Evolutionary conservation across 2,329 filamentous ascomycete species (phyloP), one percentile per base, ranked within the genome.

Genomic region (Amauroascus niger): DNA sequence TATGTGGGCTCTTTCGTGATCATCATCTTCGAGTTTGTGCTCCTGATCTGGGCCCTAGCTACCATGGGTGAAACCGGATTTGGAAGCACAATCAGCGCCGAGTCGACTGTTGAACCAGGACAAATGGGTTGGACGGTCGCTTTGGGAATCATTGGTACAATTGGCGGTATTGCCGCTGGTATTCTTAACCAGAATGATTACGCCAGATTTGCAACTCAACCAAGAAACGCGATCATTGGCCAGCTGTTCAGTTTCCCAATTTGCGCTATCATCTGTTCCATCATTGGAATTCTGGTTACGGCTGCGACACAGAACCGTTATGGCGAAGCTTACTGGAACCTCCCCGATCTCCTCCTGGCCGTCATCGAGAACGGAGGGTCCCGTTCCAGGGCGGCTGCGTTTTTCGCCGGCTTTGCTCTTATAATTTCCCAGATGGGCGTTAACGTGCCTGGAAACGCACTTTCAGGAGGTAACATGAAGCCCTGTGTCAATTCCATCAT

Each of bases 111-210:
- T 8, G 40, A 54, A 1, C 14, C 35, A 5, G 37, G 45, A n/a
- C 35, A 55, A 16, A 30, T 71, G 1, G 69, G 66, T 14, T 73
- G 69, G 69, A 61, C 63, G 22, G 65, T 69, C 30, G 61, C 70
- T 41, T 60, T 67, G 28, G 72, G 70, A 6, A 66, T 74, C 37
- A 73, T 69, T 20, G 69, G 67, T 1, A 66, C 69, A 3, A 71
- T 76, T 20, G 74, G 74, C 2, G 64, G 65, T 28, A 74, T 75
- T 48, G 68, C 73, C 2, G 71, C 72, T 1, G 74, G 74, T 3
- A 63, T 77, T 22, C 69, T 71, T 6, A 77, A 76, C 56, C 73
- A 76, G 40, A 55, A 55, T 32, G 73, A 76, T 61, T 76, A 71
- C 59, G 68, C 71, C 2, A 68, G 74, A 8, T 76, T 74, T 55